These are phyloP conservation scores for Fusarium sp. DNA, from an alignment of 2,329 filamentous ascomycete genomes.

Conservation along the genomic window DNA sequence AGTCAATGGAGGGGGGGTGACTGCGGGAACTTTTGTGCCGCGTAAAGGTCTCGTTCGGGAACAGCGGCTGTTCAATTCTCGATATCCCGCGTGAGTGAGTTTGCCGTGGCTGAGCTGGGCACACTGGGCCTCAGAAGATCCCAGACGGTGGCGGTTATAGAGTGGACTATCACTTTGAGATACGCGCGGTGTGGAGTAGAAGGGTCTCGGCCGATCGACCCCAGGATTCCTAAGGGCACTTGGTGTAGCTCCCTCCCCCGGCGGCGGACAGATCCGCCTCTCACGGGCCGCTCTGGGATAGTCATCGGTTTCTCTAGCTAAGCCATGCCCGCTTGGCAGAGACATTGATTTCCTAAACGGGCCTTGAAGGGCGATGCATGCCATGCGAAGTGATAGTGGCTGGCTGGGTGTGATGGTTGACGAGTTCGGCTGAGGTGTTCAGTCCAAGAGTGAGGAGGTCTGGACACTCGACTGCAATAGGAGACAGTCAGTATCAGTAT, in stretches of 20 bases:
- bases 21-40: not conserved
- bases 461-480: not conserved
- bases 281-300: not conserved
- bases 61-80: not conserved
- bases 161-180: not conserved
- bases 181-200: conserved; percentile 1
- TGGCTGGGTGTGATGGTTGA: conserved; percentile 9
- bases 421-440: not conserved
- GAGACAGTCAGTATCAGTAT: not conserved
- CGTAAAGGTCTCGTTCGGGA: not conserved
- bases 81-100: not conserved
- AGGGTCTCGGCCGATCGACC: conserved; percentile 24
- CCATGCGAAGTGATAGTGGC: conserved; percentile 17
- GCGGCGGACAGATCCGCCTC: conserved; percentile 5
- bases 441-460: not conserved
- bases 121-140: not conserved
- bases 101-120: conserved; percentile 15
- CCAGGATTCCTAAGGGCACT: conserved; percentile 6
- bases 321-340: conserved; percentile 8
- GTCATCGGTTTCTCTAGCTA: conserved; percentile 7
- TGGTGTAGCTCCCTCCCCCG: not conserved
- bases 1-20: not conserved
- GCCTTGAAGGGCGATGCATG: not conserved
- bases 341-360: not conserved
- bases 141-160: conserved; percentile 8